These are phyloP conservation scores for Ophiostoma novo-ulmi DNA, from an alignment of 2,329 filamentous ascomycete genomes.

Conservation along the genomic window DNA sequence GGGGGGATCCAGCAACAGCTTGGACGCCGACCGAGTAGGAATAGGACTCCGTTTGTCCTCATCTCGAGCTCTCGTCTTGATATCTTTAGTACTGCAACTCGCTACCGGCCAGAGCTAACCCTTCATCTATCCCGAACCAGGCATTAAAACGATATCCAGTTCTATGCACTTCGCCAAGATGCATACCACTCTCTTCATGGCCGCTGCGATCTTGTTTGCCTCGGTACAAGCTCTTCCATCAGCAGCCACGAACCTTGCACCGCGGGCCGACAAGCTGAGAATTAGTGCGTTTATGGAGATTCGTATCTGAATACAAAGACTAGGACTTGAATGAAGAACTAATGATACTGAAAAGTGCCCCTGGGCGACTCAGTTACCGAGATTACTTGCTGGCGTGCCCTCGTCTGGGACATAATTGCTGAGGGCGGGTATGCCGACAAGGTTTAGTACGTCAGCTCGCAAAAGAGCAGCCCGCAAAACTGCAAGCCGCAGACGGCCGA, in stretches of 20 bases:
- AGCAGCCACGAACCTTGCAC: neutral
- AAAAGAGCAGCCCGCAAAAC: constrained; percentile 37
- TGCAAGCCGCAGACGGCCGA: constrained; percentile 34
- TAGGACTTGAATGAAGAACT: neutral
- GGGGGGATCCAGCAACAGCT: neutral
- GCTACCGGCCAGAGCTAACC: neutral
- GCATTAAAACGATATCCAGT: neutral
- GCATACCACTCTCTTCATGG: neutral
- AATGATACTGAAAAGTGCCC: neutral
- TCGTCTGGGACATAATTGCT: constrained; percentile 40
- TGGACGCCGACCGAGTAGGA: neutral
- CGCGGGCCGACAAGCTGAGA: neutral
- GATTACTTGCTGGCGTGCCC: constrained; percentile 38
- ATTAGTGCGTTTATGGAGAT: neutral
- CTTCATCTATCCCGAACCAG: neutral
- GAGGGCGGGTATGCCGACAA: constrained; percentile 34
- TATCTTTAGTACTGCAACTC: neutral
- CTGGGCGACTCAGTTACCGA: neutral
- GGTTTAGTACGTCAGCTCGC: constrained; percentile 42
- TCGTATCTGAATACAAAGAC: neutral
- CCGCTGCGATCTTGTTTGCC: neutral
- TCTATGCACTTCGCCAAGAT: neutral
- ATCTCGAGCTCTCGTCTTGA: neutral
- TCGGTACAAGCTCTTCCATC: neutral
- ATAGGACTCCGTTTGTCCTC: neutral